Evolutionary conservation across 1,284 basidiomycete genomes (phyloP), one percentile per base, ranked within the genome.

Genomic region (Trametes polyzona): DNA sequence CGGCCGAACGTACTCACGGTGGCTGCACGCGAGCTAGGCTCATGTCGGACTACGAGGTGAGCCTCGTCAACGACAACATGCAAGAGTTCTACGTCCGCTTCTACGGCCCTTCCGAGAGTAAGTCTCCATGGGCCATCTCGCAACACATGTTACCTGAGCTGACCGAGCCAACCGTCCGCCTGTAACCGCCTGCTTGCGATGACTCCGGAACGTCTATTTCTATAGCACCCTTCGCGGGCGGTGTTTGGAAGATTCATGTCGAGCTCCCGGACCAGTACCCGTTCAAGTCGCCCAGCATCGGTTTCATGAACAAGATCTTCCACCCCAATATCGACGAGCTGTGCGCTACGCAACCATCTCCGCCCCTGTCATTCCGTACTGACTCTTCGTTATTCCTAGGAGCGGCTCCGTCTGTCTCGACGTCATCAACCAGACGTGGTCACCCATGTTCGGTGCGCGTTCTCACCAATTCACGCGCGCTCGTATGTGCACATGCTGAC

Each of bases 261-360:
- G 97, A 99, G 72, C 82, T 99, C n/a, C 96, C 97, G 4, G 95
- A 98, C 69, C 94, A 97, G 74, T 99, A 99, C 71, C 97, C 96
- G 1, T 99, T 92, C 87, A 99, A 99, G 76, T 96, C 94, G 30
- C 96, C 97, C 2, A 96, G 94, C 69, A 99, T 99, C 67, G 96
- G 96, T 1, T 99, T 99, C 77, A 96, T 98, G 94, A 99, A 99
- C 86, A 98, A 98, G 88, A 98, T 99, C 72, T 99, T 98, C 74
- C 96, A 99, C 71, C 96, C 96, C 10, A 98, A 98, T 72, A 98
- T 98, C 69, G 95, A 98, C 74, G 96, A 98, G 74, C 76, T 96
- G 92, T 95, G 69, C 71, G 90, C 74, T 54, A 27, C 21, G 33
- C 19, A 27, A 27, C 29, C 12, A n/a, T 47, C 17, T 29, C 40